These are phyloP conservation scores for Aspergillus sp. DNA, from an alignment of 2,329 filamentous ascomycete species.

Conservation along the genomic window DNA sequence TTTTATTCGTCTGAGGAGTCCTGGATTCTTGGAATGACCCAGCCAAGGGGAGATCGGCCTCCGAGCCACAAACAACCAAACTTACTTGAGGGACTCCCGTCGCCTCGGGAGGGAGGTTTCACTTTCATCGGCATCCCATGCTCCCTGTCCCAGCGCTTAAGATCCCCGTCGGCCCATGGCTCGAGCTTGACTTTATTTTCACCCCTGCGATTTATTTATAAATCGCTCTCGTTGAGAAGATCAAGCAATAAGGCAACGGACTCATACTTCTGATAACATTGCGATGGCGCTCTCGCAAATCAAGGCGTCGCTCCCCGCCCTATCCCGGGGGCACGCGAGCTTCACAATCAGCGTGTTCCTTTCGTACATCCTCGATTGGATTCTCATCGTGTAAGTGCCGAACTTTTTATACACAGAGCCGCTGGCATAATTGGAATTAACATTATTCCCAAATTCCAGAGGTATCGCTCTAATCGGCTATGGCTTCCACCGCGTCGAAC, in stretches of 20 bases:
- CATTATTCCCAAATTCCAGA: constrained; percentile 31
- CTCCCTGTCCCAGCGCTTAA: neutral
- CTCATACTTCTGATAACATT: neutral
- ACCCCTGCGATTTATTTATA: neutral
- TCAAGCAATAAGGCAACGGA: neutral
- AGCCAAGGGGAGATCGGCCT: constrained; percentile 2
- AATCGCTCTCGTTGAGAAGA: neutral
- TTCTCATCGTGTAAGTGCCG: constrained; percentile 55
- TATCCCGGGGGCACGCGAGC: constrained; percentile 11
- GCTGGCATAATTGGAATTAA: constrained; percentile 6
- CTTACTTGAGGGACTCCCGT: neutral
- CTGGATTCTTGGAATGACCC: neutral
- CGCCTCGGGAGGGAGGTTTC: neutral
- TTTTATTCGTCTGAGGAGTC: neutral
- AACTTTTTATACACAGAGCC: neutral
- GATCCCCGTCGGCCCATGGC: neutral
- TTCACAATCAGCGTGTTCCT: constrained; percentile 55
- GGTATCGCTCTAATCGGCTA: constrained; percentile 60
- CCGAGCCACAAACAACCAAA: neutral
- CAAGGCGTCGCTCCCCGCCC: neutral
- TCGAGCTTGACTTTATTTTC: neutral
- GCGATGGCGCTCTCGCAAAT: neutral
- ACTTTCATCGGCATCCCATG: too few species aligned
- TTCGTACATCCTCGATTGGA: constrained; percentile 74
- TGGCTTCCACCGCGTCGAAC: constrained; percentile 58